Evolutionary conservation across 1,284 basidiomycete species (phyloP), one percentile per base, ranked within the genome.

Genomic region (Puccinia polysora): DNA sequence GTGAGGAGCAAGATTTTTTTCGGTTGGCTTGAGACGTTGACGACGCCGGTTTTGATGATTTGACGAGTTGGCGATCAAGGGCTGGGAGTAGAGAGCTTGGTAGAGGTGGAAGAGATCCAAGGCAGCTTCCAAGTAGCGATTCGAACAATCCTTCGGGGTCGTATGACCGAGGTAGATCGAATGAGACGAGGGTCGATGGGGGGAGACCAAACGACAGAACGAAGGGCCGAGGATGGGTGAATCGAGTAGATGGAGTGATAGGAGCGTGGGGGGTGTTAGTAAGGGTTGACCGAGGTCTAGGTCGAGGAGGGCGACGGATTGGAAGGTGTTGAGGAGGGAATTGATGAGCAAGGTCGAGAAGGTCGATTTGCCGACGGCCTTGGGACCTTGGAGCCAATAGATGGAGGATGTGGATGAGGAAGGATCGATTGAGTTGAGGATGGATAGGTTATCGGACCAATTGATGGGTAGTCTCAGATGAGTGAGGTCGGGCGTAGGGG

Each of bases 251-350:
- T 63, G 47, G 4, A 72, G 32, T 55, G 69, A 72, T 49, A 72
- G 8, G 10, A 72, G 34, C 0, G 69, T 53, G 20, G 69, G 69
- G n/a, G 69, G 60, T 2, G 69, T 72, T 7, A 72, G 52, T 0
- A 72, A 25, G 20, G 69, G 69, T 64, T 72, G 69, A 7, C 69
- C 69, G n/a, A 60, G 69, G 47, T 72, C 69, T 28, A 72, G 36
- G 36, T 72, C 69, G 23, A 72, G 36, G 6, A 72, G n/a, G 12
- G 69, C 69, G 6, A 72, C 60, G 4, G 18, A n/a, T 56, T 64
- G 18, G 47, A 56, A 72, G 2, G 32, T 45, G 34, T 55, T 30
- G 6, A 72, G 25, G 20, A 72, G 43, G 4, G 49, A 32, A 38
- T 72, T 72, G 59, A 72, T 49, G 14, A 72, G 50, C 14, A 72